Conservation (phyloP, 1,284 basidiomycete species). For the Coriolopsis trogii region DNA sequence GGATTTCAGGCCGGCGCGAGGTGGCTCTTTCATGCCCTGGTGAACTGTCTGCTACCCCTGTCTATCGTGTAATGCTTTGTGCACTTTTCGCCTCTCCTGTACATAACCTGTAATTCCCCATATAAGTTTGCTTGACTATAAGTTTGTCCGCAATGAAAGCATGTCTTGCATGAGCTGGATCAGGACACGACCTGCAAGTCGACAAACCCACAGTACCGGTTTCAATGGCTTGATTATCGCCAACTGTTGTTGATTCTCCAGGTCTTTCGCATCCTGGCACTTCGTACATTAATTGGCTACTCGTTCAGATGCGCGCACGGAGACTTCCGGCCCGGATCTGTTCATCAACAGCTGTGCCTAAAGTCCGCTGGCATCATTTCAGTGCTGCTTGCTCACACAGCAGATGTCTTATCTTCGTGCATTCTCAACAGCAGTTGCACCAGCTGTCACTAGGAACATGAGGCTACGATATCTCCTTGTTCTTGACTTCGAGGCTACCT, state of each 20-base stretch:
- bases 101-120: neutral
- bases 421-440: neutral
- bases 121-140: too few species aligned
- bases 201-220: too few species aligned
- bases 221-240: too few species aligned
- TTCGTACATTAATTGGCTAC: too few species aligned
- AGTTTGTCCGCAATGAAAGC: too few species aligned
- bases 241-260: too few species aligned
- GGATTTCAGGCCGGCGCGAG: slow-evolving; percentile 57
- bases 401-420: slow-evolving; percentile 1
- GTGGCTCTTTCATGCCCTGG: slow-evolving; percentile 18
- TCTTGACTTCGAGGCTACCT: slow-evolving; percentile 40
- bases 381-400: neutral
- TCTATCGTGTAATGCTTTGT: neutral
- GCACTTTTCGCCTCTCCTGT: neutral
- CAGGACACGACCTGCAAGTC: too few species aligned
- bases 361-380: neutral
- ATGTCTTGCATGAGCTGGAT: too few species aligned
- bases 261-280: too few species aligned
- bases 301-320: too few species aligned
- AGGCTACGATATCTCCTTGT: slow-evolving; percentile 33
- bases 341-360: neutral
- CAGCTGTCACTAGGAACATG: slow-evolving; percentile 8
- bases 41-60: neutral
- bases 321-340: too few species aligned